phyloP scores from a whole-genome alignment of 345 rosid species.

The Stellera chamaejasme region DNA sequence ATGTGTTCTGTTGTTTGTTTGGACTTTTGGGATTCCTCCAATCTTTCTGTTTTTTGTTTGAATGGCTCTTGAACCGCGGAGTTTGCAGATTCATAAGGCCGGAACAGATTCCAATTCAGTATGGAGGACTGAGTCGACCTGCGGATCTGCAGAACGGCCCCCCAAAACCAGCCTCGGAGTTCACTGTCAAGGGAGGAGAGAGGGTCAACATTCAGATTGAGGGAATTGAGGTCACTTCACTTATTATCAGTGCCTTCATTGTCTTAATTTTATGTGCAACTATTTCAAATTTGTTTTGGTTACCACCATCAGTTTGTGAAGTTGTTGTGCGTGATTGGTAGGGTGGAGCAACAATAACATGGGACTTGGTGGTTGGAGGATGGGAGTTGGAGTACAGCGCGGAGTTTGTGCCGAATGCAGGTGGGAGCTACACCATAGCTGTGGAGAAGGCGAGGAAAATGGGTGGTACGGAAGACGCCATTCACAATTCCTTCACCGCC shows the following conservation, averaged over 20 bases:
- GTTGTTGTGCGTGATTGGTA: conserved; percentile 9
- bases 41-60: too few species aligned
- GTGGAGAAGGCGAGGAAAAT: conserved; percentile 71
- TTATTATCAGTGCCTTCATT: background rate
- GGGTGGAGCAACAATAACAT: conserved; percentile 83
- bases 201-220: conserved; percentile 96
- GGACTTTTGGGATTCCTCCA: background rate
- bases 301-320: background rate
- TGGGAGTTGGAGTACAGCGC: conserved; percentile 98
- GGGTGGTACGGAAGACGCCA: conserved; percentile 51
- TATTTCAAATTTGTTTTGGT: background rate
- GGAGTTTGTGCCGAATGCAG: conserved; percentile 80
- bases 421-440: conserved; percentile 69
- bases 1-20: too few species aligned
- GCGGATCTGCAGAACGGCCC: conserved; percentile 55
- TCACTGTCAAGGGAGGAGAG: conserved; percentile 88
- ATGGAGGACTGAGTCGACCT: conserved; percentile 79
- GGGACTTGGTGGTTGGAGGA: conserved; percentile 98
- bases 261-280: background rate
- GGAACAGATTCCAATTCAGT: conserved; percentile 85
- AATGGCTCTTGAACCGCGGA: background rate
- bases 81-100: conserved; percentile 69
- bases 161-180: conserved; percentile 84
- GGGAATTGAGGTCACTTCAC: conserved; percentile 68
- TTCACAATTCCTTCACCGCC: conserved; percentile 66